A percentile compares a stretch with the other conserved stretches of the same genome.
Conservation (phyloP, 2,329 filamentous ascomycete genomes). For the Magnaporthales sp. region DNA sequence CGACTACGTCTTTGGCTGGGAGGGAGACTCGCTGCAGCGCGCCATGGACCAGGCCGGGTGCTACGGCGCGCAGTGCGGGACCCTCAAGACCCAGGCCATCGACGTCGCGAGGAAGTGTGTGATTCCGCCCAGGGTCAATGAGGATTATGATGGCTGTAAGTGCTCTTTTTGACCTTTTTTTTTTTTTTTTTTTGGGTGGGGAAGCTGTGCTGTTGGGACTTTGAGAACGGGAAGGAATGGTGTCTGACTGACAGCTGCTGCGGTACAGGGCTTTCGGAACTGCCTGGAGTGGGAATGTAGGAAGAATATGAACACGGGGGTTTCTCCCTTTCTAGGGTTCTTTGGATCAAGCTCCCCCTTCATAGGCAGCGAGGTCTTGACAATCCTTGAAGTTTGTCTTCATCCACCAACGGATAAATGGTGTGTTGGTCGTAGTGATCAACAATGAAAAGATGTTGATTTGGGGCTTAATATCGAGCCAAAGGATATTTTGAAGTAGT, state of each 20-base stretch:
- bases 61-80: constrained; percentile 29
- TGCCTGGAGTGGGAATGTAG: neutral
- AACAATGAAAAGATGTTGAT: too few species aligned
- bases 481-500: too few species aligned
- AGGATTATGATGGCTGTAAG: constrained; percentile 27
- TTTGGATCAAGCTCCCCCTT: too few species aligned
- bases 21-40: constrained; percentile 25
- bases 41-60: constrained; percentile 31
- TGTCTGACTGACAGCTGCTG: neutral
- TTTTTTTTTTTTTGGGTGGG: neutral
- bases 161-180: constrained; percentile 6
- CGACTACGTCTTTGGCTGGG: constrained; percentile 32
- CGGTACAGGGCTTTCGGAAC: neutral
- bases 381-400: too few species aligned
- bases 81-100: constrained; percentile 24
- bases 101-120: constrained; percentile 19
- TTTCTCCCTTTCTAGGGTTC: too few species aligned
- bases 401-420: too few species aligned
- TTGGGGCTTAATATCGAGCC: too few species aligned
- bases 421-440: too few species aligned
- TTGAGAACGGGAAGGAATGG: neutral
- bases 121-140: constrained; percentile 20
- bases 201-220: neutral
- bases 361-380: too few species aligned
- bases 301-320: too few species aligned